These are phyloP conservation scores for Coemansia reversa DNA, from an alignment of 192 early-diverging fungal species.

Conservation along the genomic window DNA sequence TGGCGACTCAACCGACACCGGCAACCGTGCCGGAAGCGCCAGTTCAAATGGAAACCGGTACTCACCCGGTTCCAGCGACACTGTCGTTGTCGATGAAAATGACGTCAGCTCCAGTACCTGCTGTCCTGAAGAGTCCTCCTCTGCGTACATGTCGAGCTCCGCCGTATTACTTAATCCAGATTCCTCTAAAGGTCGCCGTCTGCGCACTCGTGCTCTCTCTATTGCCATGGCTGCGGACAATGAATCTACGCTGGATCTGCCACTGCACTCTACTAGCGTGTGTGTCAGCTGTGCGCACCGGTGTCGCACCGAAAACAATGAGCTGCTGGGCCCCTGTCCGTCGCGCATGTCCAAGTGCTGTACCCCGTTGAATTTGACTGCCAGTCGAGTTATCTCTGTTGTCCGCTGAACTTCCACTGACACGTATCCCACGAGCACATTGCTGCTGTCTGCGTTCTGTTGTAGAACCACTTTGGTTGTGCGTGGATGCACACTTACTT, in stretches of 20 bases:
- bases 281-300: constrained; percentile 25
- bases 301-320: constrained; percentile 12
- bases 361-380: constrained; percentile 22
- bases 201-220: constrained; percentile 4
- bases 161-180: constrained; percentile 8
- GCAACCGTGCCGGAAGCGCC: constrained; percentile 24
- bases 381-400: constrained; percentile 14
- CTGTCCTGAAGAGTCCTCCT: constrained; percentile 1
- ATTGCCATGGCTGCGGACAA: constrained; percentile 13
- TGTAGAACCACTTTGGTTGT: constrained; percentile 37
- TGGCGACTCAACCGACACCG: constrained; percentile 30
- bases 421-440: constrained; percentile 33
- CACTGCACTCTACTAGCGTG: constrained; percentile 13
- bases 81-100: constrained; percentile 3
- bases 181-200: constrained; percentile 4
- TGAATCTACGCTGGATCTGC: neutral
- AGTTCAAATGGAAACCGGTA: constrained; percentile 48
- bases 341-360: constrained; percentile 34
- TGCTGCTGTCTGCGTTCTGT: constrained; percentile 9
- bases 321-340: constrained; percentile 37
- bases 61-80: constrained; percentile 26
- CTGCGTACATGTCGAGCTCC: constrained; percentile 2
- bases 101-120: neutral
- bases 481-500: constrained; percentile 29
- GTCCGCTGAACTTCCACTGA: constrained; percentile 14